Percentiles rank a stretch among this genome's conserved stretches.
Evolutionary conservation across 805 yeast species (phyloP).

Genomic region (Metschnikowia continentalis): DNA sequence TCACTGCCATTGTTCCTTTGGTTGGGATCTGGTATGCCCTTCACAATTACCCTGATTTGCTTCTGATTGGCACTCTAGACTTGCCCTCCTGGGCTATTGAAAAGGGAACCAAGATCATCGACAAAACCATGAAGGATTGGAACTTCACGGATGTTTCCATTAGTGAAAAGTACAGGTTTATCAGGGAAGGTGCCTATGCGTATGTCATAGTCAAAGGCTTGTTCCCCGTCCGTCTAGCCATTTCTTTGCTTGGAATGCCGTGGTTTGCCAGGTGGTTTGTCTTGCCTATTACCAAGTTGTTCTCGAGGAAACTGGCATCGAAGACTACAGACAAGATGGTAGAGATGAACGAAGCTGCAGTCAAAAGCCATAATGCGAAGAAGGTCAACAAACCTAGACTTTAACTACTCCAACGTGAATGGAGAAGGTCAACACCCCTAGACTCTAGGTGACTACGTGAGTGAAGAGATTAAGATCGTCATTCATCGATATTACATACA

Average conservation of each 20-base stretch:
- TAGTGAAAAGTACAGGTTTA: slow-evolving; percentile 49
- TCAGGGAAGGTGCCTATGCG: slow-evolving; percentile 73
- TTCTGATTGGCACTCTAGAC: slow-evolving; percentile 42
- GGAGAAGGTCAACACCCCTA: slow-evolving; percentile 31
- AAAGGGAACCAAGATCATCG: slow-evolving; percentile 56
- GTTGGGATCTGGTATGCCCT: slow-evolving; percentile 64
- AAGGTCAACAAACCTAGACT: slow-evolving; percentile 35
- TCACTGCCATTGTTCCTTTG: slow-evolving; percentile 70
- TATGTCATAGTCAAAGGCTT: slow-evolving; percentile 63
- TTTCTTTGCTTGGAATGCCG: slow-evolving; percentile 54
- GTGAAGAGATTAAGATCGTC: neutral
- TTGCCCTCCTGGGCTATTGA: slow-evolving; percentile 58
- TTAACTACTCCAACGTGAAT: slow-evolving; percentile 11
- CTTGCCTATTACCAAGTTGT: slow-evolving; percentile 38
- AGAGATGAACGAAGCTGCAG: slow-evolving; percentile 6
- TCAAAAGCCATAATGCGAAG: slow-evolving; percentile 16
- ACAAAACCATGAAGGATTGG: slow-evolving; percentile 42
- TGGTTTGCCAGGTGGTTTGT: slow-evolving; percentile 50
- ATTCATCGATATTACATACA: slow-evolving; percentile 2
- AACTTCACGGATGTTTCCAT: slow-evolving; percentile 34
- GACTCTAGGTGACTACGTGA: slow-evolving; percentile 20
- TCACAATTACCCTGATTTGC: slow-evolving; percentile 48
- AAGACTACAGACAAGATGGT: neutral
- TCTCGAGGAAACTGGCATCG: slow-evolving; percentile 5
- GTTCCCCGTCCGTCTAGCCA: slow-evolving; percentile 49